Base-by-base conservation (phyloP, 768 basidiomycete genomes). In the Gloeopeniophorella convolvens region DNA sequence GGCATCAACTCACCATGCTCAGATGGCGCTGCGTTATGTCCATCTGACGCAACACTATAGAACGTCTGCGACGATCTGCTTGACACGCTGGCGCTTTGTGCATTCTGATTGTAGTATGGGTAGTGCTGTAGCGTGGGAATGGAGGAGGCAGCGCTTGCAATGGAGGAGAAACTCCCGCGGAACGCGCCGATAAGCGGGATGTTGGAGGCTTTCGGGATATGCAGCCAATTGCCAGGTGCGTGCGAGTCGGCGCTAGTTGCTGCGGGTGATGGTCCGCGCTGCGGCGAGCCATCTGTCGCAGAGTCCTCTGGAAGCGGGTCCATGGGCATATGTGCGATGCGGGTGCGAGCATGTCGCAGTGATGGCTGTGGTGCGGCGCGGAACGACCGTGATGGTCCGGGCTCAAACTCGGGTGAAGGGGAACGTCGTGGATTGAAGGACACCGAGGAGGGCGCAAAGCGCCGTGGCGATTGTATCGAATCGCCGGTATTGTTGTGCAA, bases 131-230 rank as follows among this genome's bases (percentile, higher is more conserved):
- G 42, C 28, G 57, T 43, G 30, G 54, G 45, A 13, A 58, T 42
- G 10, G 54, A 48, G 3, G 54, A 48, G 3, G 27, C 37, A 8
- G 42, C 24, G 12, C 49, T 50, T 15, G 37, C 20, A 3, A 42
- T 27, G 15, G 57, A 55, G 3, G 57, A 45, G 28, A 58, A 34
- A 20, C 54, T 56, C 23, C 39, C 36, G 27, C 57, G 57, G 32
- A 58, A 58, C 5, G 57, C 57, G 16, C 54, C 40, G 35, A 58
- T 56, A 23, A 58, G 50, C 12, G 57, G 57, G n/a, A 55, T 37
- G 4, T 28, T 33, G 13, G 35, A 35, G n/a, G 42, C 3, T 39
- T 55, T 49, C n/a, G 57, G 57, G 39, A 56, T 47, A 40, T 51
- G 57, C 24, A 58, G 42, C 57, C 57, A 58, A n/a, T n/a, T n/a